Evolutionary conservation across 2,329 filamentous ascomycete species (phyloP).

Genomic region (Penicillium brevicompactum): DNA sequence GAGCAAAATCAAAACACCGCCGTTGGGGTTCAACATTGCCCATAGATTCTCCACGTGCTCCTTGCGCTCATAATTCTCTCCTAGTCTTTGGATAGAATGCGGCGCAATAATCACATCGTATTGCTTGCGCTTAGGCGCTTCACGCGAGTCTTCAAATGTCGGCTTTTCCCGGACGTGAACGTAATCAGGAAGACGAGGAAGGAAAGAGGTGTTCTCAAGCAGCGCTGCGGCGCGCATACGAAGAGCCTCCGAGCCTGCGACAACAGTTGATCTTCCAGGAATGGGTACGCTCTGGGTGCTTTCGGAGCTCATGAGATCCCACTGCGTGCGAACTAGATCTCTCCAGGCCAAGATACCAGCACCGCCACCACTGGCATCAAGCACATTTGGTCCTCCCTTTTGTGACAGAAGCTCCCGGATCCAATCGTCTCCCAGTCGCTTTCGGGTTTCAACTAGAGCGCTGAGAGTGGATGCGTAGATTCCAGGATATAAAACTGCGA

Average conservation of each 20-base stretch:
- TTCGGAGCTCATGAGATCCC: slow-evolving; percentile 65
- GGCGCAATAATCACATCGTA: slow-evolving; percentile 91
- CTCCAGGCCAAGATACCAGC: slow-evolving; percentile 65
- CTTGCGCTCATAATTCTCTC: slow-evolving; percentile 75
- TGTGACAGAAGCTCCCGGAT: slow-evolving; percentile 57
- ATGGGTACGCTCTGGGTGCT: slow-evolving; percentile 44
- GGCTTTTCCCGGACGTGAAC: slow-evolving; percentile 62
- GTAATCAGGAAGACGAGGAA: slow-evolving; percentile 89
- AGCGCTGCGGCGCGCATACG: slow-evolving; percentile 74
- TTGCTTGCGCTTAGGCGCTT: slow-evolving; percentile 66
- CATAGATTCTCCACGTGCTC: slow-evolving; percentile 84
- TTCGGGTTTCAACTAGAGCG: slow-evolving; percentile 61
- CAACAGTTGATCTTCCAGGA: slow-evolving; percentile 73
- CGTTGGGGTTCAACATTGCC: slow-evolving; percentile 79
- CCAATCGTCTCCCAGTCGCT: slow-evolving; percentile 62
- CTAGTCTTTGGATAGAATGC: slow-evolving; percentile 75
- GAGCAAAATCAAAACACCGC: slow-evolving; percentile 81
- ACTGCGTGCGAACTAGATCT: slow-evolving; percentile 78
- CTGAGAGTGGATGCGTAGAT: slow-evolving; percentile 61
- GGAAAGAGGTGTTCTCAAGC: slow-evolving; percentile 85
- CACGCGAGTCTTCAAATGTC: slow-evolving; percentile 59
- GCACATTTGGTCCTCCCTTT: slow-evolving; percentile 58
- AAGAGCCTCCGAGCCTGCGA: slow-evolving; percentile 74
- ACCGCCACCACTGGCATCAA: slow-evolving; percentile 65
- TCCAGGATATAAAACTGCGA: slow-evolving; percentile 63